Conservation (phyloP, 495 filamentous ascomycete genomes). For the Elasticomyces elasticus region DNA sequence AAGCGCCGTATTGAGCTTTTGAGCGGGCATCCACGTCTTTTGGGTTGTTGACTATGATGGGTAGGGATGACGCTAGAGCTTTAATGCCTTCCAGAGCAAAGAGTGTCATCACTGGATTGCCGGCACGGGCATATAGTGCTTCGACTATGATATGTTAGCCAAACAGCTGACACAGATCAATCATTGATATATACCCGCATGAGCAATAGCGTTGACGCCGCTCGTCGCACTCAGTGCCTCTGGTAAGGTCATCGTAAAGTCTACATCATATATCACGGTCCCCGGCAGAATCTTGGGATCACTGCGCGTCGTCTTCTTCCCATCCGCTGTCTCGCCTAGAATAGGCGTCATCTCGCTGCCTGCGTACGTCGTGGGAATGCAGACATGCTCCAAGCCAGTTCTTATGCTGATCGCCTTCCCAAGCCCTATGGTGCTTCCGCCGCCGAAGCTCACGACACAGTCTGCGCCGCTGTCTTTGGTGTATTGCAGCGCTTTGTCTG, state of each 20-base stretch:
- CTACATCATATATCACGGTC: conserved; percentile 61
- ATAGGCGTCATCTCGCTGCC: conserved; percentile 63
- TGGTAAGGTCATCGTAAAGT: conserved; percentile 57
- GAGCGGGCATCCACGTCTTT: conserved; percentile 42
- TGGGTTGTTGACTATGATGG: conserved; percentile 44
- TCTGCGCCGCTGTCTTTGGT: conserved; percentile 42
- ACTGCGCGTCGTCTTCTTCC: conserved; percentile 53
- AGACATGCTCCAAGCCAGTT: conserved; percentile 54
- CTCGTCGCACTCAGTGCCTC: conserved; percentile 50
- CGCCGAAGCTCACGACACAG: conserved; percentile 32
- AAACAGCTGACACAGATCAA: background rate
- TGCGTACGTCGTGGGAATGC: conserved; percentile 60
- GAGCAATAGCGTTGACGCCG: conserved; percentile 62
- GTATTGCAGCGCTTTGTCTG: conserved; percentile 49
- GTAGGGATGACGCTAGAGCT: conserved; percentile 38
- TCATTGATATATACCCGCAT: conserved; percentile 39
- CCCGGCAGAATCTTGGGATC: conserved; percentile 56
- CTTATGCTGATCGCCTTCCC: conserved; percentile 59
- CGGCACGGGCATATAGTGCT: conserved; percentile 55
- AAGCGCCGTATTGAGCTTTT: conserved; percentile 55
- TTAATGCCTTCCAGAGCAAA: conserved; percentile 25
- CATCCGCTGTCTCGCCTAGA: conserved; percentile 54
- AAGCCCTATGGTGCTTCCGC: conserved; percentile 56
- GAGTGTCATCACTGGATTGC: conserved; percentile 24
- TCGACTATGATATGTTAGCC: conserved; percentile 38